These are phyloP conservation scores for Trichoderma reesei DNA, from an alignment of 495 filamentous ascomycete species.

Conservation along the genomic window DNA sequence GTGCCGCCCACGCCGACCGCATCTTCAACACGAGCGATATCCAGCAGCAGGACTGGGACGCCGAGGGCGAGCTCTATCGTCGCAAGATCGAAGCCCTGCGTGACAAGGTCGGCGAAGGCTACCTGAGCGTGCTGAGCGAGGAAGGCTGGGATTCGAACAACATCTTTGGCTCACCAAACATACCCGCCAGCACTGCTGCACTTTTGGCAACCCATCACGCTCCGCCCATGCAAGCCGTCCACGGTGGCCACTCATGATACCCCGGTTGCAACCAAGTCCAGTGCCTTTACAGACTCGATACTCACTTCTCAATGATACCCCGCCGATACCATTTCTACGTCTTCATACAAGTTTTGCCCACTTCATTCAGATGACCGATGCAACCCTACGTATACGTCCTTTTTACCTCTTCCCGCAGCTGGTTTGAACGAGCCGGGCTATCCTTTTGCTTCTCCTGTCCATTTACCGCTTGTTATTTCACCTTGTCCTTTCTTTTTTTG, in stretches of 20 bases:
- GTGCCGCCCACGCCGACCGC: conserved; percentile 28
- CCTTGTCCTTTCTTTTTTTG: not conserved
- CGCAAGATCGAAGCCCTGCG: conserved; percentile 78
- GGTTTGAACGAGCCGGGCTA: not conserved
- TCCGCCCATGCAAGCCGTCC: conserved; percentile 39
- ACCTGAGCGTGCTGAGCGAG: conserved; percentile 77
- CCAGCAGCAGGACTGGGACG: conserved; percentile 50
- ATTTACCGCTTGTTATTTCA: not conserved
- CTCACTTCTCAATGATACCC: conserved; percentile 7
- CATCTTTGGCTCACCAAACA: conserved; percentile 1
- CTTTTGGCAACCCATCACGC: conserved; percentile 35
- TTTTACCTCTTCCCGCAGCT: not conserved
- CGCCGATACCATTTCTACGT: not conserved
- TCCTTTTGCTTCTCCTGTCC: conserved; percentile 6
- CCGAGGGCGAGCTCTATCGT: conserved; percentile 67
- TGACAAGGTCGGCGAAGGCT: conserved; percentile 72
- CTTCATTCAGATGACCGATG: not conserved
- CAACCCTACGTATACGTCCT: not conserved
- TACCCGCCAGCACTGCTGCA: conserved; percentile 18
- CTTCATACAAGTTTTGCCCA: not conserved
- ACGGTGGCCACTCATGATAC: conserved; percentile 32
- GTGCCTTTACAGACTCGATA: not conserved
- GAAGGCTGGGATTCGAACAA: conserved; percentile 45
- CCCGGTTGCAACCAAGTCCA: not conserved
- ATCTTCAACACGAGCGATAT: conserved; percentile 32